Evolutionary conservation across 1,139 yeast species (phyloP).

Genomic region (Nakaseomyces nivariensis): DNA sequence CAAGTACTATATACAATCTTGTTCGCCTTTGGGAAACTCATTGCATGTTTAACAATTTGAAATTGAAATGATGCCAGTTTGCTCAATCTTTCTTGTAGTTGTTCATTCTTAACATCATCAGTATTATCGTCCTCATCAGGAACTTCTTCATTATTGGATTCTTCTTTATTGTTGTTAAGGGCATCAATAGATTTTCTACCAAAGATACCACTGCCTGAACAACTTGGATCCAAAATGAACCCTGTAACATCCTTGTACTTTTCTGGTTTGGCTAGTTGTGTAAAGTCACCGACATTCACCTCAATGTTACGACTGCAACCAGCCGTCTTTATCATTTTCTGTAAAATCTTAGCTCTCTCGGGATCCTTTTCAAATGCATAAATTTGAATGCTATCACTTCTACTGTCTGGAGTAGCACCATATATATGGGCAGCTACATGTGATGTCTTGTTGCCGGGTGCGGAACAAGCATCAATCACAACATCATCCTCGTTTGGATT

Average conservation of each 20-base stretch:
- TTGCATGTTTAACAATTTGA: constrained; percentile 78
- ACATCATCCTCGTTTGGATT: constrained; percentile 44
- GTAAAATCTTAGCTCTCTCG: constrained; percentile 59
- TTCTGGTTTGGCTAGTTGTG: constrained; percentile 44
- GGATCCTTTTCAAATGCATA: constrained; percentile 83
- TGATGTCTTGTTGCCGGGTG: constrained; percentile 97
- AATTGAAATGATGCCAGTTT: constrained; percentile 80
- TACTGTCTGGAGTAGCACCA: constrained; percentile 11
- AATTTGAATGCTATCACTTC: constrained; percentile 30
- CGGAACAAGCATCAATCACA: constrained; percentile 90
- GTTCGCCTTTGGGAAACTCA: constrained; percentile 64
- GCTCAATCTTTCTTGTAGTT: constrained; percentile 47
- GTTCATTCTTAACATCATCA: constrained; percentile 33
- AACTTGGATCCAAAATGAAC: constrained; percentile 87
- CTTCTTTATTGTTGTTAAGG: constrained; percentile 20
- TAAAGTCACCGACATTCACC: constrained; percentile 78
- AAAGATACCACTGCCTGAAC: constrained; percentile 95
- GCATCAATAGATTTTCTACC: constrained; percentile 43
- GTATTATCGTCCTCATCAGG: constrained; percentile 27
- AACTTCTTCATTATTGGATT: constrained; percentile 28
- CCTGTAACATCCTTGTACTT: constrained; percentile 65
- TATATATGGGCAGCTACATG: constrained; percentile 64
- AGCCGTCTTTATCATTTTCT: constrained; percentile 71
- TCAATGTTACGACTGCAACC: constrained; percentile 47
- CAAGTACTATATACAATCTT: constrained; percentile 93